Conservation (phyloP, 2,329 filamentous ascomycete species). For the Ramichloridium luteum region DNA sequence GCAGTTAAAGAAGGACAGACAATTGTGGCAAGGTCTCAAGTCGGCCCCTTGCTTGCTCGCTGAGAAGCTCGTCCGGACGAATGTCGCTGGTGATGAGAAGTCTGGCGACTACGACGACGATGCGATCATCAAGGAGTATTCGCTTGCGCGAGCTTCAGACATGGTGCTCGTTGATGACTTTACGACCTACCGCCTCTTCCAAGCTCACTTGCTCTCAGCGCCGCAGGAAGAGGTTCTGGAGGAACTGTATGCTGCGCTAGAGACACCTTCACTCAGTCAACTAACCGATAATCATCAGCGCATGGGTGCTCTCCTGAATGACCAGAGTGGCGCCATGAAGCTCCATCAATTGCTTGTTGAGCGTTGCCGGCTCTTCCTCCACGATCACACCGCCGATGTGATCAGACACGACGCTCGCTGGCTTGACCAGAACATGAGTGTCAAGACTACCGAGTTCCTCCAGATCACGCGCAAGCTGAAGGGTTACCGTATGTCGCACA, state of each 20-base stretch:
- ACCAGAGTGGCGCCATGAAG: conserved; percentile 56
- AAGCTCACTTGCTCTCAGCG: conserved; percentile 68
- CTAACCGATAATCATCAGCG: conserved; percentile 67
- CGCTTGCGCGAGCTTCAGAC: conserved; percentile 57
- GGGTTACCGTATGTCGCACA: conserved; percentile 56
- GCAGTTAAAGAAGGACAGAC: conserved; percentile 63
- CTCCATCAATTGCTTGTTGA: conserved; percentile 76
- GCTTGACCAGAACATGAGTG: conserved; percentile 73
- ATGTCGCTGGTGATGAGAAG: conserved; percentile 42
- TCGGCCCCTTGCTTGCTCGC: conserved; percentile 67
- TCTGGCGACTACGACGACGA: conserved; percentile 33
- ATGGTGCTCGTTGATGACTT: conserved; percentile 81
- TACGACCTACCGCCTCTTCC: conserved; percentile 79
- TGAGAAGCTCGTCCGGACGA: conserved; percentile 57
- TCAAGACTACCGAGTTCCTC: conserved; percentile 68
- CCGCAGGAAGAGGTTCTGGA: conserved; percentile 84
- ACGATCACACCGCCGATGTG: conserved; percentile 65
- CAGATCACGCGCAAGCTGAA: conserved; percentile 64
- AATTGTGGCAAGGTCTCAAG: conserved; percentile 65
- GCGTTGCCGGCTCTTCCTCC: conserved; percentile 76
- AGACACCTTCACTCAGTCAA: conserved; percentile 61
- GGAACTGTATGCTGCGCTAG: conserved; percentile 70
- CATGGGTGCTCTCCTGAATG: conserved; percentile 53
- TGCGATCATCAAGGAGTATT: conserved; percentile 56
- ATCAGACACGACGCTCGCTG: conserved; percentile 81